Base-by-base conservation (phyloP, 2,329 filamentous ascomycete species). In the Parascedosporium putredinis region DNA sequence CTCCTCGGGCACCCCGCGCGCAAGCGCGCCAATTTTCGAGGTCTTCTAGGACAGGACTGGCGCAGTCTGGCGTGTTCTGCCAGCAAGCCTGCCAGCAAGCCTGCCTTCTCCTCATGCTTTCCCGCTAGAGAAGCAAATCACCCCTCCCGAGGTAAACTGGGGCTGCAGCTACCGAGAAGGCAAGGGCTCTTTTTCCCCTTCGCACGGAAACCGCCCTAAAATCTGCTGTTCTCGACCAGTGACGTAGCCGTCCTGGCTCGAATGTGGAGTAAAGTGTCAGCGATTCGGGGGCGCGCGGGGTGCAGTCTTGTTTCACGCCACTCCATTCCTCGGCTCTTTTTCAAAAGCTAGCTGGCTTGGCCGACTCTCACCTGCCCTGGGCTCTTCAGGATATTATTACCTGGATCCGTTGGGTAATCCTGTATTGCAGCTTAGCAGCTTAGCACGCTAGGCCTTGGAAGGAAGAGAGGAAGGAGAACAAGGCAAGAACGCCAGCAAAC, bases 321-420 rank as follows among this genome's bases (percentile, higher is more conserved):
- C 23, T 42, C 38, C 38, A 42, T 42, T n/a, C 38, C 38, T 42
- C 38, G 38, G 38, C 38, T 42, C 20, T 42, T 42, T 42, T 42
- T 20, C 16, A 22, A 6, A 12, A 20, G 38, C 38, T 20, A 16
- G 12, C 38, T 14, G 18, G 38, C n/a, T n/a, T n/a, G n/a, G n/a
- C n/a, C n/a, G n/a, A n/a, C n/a, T n/a, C n/a, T n/a, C n/a, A n/a
- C n/a, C n/a, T n/a, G n/a, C n/a, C n/a, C n/a, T n/a, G n/a, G n/a
- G n/a, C n/a, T n/a, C n/a, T n/a, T n/a, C n/a, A n/a, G n/a, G n/a
- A n/a, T n/a, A n/a, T n/a, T n/a, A n/a, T n/a, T n/a, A n/a, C n/a
- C n/a, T n/a, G n/a, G n/a, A n/a, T n/a, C n/a, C n/a, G n/a, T n/a
- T n/a, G n/a, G n/a, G n/a, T n/a, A n/a, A n/a, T n/a, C n/a, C n/a